phyloP scores from a whole-genome alignment of 768 basidiomycete genomes.

The Omphalotus guepiniiformis region DNA sequence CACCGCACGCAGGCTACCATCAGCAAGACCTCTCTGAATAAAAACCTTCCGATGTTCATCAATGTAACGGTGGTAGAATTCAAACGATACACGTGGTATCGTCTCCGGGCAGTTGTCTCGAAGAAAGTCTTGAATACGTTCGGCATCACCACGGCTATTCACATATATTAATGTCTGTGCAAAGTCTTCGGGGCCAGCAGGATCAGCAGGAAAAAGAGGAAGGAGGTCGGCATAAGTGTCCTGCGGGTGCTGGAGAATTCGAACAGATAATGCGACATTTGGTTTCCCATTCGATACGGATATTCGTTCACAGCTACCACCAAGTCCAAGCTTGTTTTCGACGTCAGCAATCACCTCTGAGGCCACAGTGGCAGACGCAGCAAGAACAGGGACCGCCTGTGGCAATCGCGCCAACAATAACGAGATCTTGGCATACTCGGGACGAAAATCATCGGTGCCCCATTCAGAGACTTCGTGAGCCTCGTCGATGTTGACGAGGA shows the following conservation, averaged over 20 bases:
- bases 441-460: conserved; percentile 10
- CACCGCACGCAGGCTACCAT: conserved; percentile 7
- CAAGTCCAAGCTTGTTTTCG: neutral
- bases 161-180: conserved; percentile 13
- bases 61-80: conserved; percentile 15
- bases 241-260: conserved; percentile 11
- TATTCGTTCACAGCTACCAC: neutral
- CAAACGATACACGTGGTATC: conserved; percentile 8
- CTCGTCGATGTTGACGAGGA: conserved; percentile 15
- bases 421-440: neutral
- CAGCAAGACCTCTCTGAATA: conserved; percentile 4
- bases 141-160: conserved; percentile 10
- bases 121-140: conserved; percentile 15
- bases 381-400: conserved; percentile 1
- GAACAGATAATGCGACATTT: conserved; percentile 9
- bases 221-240: conserved; percentile 13
- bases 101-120: conserved; percentile 7
- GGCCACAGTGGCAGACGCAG: conserved; percentile 7
- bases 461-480: conserved; percentile 18
- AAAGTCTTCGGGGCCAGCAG: conserved; percentile 2
- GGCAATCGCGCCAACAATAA: conserved; percentile 1
- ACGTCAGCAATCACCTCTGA: conserved; percentile 4
- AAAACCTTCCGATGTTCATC: conserved; percentile 2
- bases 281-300: conserved; percentile 13
- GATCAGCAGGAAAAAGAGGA: conserved; percentile 1